These are phyloP conservation scores for Chlamydomonas asymmetrica DNA, from an alignment of 139 green algal species.

Conservation along the genomic window DNA sequence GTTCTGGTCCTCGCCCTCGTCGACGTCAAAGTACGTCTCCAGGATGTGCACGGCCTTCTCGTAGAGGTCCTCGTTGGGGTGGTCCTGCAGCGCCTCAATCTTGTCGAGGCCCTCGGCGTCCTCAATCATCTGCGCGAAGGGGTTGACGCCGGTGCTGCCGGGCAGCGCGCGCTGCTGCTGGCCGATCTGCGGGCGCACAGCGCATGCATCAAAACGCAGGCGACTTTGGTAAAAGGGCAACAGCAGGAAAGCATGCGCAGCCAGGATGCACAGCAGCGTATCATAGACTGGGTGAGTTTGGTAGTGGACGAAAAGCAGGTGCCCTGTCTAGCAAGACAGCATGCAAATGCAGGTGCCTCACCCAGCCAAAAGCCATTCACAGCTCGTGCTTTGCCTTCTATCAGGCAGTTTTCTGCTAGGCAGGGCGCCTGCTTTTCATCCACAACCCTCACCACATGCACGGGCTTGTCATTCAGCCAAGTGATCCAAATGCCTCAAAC, in stretches of 20 bases:
- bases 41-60: constrained; percentile 96
- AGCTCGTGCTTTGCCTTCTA: too few relatives aligned
- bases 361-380: too few relatives aligned
- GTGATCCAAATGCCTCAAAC: too few relatives aligned
- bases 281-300: neutral
- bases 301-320: too few relatives aligned
- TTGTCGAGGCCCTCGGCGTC: constrained; percentile 98
- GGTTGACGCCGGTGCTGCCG: constrained; percentile 68
- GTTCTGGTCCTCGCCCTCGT: constrained; percentile 96
- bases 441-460: too few relatives aligned
- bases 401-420: too few relatives aligned
- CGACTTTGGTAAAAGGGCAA: neutral
- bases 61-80: constrained; percentile 95
- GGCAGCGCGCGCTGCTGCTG: constrained; percentile 57
- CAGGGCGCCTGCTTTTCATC: too few relatives aligned
- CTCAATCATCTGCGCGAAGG: constrained; percentile 89
- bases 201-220: constrained; percentile 3
- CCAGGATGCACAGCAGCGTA: neutral
- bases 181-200: constrained; percentile 41
- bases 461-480: too few relatives aligned
- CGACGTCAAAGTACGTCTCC: constrained; percentile 93
- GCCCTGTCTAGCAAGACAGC: too few relatives aligned
- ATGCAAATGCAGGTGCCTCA: too few relatives aligned
- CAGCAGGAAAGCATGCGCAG: neutral
- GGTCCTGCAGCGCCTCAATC: constrained; percentile 94